Conservation (phyloP, 1,284 basidiomycete genomes). For the Jaminaea rosea region DNA sequence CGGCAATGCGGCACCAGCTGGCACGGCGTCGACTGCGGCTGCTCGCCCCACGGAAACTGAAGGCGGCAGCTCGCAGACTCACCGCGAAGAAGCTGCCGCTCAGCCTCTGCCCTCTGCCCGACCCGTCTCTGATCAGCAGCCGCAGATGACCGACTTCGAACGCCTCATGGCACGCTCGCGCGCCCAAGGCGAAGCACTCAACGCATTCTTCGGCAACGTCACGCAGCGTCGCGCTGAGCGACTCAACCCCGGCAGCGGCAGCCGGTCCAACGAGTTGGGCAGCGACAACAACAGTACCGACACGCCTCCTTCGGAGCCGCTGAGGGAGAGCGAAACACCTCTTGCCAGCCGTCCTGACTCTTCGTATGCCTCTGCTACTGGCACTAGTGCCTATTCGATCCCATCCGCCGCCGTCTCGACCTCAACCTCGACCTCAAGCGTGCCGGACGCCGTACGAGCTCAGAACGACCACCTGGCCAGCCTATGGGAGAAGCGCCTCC, state of each 20-base stretch:
- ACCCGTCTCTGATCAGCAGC: no score
- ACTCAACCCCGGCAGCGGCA: not conserved
- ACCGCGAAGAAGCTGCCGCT: no score
- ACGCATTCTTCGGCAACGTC: conserved; percentile 1
- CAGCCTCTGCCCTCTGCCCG: no score
- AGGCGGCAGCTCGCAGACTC: no score
- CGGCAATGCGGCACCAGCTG: no score
- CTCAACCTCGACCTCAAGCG: not conserved
- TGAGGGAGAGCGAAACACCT: not conserved
- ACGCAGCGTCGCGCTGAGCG: conserved; percentile 1
- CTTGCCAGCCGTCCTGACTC: not conserved
- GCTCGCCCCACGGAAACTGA: no score
- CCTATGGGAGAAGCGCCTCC: conserved; percentile 2
- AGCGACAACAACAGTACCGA: not conserved
- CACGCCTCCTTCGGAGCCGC: not conserved
- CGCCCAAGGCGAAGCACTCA: conserved; percentile 5
- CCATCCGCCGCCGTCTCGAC: no score
- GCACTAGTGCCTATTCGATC: no score
- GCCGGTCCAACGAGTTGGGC: not conserved
- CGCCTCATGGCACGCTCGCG: conserved; percentile 2
- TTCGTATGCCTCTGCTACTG: not conserved
- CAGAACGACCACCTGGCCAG: conserved; percentile 1
- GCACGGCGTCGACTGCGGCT: no score
- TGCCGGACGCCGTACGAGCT: not conserved
- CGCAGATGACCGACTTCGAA: not conserved